These are phyloP conservation scores for Auriculariales sp. DNA, from an alignment of 768 basidiomycete species.

Conservation along the genomic window DNA sequence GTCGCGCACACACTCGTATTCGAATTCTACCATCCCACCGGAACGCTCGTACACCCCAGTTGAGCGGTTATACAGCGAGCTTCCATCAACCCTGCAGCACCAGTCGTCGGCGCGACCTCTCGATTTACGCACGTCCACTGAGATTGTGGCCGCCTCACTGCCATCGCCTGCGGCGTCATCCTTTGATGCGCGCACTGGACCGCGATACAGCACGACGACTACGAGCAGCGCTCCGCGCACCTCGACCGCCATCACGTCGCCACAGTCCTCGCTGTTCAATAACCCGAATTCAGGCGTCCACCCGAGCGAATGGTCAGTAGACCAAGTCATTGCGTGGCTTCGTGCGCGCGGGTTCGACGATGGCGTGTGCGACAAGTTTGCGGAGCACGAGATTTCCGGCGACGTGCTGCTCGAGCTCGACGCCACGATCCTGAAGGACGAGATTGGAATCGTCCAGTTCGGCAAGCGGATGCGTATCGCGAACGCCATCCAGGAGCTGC, in stretches of 20 bases:
- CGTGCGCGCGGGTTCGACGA: slow-evolving; percentile 73
- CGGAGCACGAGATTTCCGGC: slow-evolving; percentile 97
- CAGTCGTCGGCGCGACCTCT: neutral
- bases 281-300: slow-evolving; percentile 14
- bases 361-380: slow-evolving; percentile 68
- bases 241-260: neutral
- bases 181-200: neutral
- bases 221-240: neutral
- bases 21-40: neutral
- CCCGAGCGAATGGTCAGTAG: slow-evolving; percentile 70
- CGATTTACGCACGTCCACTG: neutral
- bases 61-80: too few species aligned
- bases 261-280: neutral
- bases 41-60: too few species aligned
- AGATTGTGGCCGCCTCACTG: slow-evolving; percentile 1
- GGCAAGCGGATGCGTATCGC: slow-evolving; percentile 90
- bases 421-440: slow-evolving; percentile 74
- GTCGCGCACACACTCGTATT: neutral
- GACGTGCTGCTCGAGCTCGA: slow-evolving; percentile 94
- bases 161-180: slow-evolving; percentile 6
- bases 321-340: slow-evolving; percentile 84
- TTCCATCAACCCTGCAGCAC: neutral
- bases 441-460: slow-evolving; percentile 87
- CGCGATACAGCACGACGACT: neutral
- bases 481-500: slow-evolving; percentile 82